A percentile compares a stretch with the other conserved stretches of the same genome.
Evolutionary conservation across 345 rosid genomes (phyloP).

Genomic region (Acer negundo): DNA sequence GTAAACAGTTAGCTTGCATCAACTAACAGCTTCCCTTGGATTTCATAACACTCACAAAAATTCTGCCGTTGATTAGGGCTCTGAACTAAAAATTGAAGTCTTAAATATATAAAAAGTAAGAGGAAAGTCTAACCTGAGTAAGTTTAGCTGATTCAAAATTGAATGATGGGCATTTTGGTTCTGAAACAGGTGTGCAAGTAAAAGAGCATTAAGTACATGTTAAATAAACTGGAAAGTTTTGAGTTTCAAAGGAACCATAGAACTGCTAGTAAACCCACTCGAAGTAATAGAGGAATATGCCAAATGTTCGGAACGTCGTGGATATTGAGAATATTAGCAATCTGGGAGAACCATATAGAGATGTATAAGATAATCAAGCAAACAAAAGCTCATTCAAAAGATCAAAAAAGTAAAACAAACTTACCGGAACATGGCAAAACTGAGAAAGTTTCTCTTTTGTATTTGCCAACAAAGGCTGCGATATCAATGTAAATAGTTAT

Average conservation of each 20-base stretch:
- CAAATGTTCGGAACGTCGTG: constrained; percentile 97
- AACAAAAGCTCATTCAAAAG: constrained; percentile 20
- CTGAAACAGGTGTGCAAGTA: constrained; percentile 43
- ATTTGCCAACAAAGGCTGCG: constrained; percentile 77
- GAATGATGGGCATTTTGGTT: constrained; percentile 90
- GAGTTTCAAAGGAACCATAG: constrained; percentile 22
- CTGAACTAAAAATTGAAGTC: constrained; percentile 6
- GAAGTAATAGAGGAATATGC: constrained; percentile 88
- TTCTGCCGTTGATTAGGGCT: not conserved
- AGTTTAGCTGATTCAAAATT: constrained; percentile 72
- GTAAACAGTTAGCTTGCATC: not conserved
- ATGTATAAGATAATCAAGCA: constrained; percentile 24
- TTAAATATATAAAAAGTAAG: not conserved
- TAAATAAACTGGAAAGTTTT: constrained; percentile 7
- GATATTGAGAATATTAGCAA: constrained; percentile 77
- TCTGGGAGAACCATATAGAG: constrained; percentile 42
- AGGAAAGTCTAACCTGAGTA: constrained; percentile 56
- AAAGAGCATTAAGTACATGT: constrained; percentile 17
- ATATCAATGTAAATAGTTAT: constrained; percentile 8
- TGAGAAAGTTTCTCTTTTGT: constrained; percentile 90
- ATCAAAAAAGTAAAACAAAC: constrained; percentile 22
- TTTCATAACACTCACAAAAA: not conserved
- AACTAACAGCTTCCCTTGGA: constrained; percentile 5
- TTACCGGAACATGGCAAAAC: constrained; percentile 96
- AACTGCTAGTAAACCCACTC: constrained; percentile 51